Evolutionary conservation across 2,329 filamentous ascomycete genomes (phyloP).

Genomic region (Diaporthe sp.): DNA sequence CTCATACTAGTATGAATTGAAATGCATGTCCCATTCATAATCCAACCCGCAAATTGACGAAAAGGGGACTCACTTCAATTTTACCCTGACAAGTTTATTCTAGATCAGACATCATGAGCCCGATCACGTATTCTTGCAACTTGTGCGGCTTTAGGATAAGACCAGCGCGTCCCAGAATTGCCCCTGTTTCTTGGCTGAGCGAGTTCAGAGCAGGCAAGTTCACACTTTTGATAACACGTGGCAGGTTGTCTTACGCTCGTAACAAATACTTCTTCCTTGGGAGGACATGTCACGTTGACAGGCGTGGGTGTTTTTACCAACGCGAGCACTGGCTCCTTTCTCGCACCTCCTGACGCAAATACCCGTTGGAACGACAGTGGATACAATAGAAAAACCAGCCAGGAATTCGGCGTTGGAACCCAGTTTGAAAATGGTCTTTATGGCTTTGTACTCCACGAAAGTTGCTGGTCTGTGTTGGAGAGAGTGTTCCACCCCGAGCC

Average conservation of each 20-base stretch:
- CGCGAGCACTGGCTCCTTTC: background rate
- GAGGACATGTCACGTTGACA: background rate
- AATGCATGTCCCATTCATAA: too few relatives aligned
- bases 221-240: rapidly evolving
- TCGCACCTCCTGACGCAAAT: background rate
- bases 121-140: background rate
- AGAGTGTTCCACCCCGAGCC: background rate
- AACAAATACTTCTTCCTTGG: background rate
- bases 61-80: too few relatives aligned
- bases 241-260: background rate
- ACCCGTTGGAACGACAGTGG: background rate
- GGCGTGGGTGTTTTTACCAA: background rate
- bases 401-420: background rate
- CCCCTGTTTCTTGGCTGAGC: background rate
- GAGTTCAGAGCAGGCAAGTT: background rate
- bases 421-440: background rate
- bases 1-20: too few relatives aligned
- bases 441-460: background rate
- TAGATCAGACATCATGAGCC: background rate
- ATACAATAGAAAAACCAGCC: too few relatives aligned
- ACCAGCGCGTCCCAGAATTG: background rate
- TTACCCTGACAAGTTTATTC: too few relatives aligned
- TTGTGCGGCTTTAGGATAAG: background rate
- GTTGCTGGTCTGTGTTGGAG: background rate
- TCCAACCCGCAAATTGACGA: too few relatives aligned